Evolutionary conservation across 2,329 filamentous ascomycete species (phyloP).

Genomic region (Conoideocrella luteorostrata): DNA sequence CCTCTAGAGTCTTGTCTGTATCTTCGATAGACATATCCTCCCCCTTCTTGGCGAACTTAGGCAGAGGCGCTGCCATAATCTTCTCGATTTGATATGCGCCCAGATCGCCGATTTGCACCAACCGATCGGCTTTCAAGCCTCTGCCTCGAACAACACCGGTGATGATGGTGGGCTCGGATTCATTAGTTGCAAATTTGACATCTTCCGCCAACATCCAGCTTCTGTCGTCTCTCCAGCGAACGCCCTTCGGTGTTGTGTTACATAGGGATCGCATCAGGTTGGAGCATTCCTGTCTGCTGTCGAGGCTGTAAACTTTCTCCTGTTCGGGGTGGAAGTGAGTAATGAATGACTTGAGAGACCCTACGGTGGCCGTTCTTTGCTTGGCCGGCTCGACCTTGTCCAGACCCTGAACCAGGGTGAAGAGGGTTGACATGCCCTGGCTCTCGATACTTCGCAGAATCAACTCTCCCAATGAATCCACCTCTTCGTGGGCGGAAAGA

Average conservation of each 20-base stretch:
- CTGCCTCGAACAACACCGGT: conserved; percentile 83
- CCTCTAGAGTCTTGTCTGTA: conserved; percentile 55
- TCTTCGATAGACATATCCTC: conserved; percentile 62
- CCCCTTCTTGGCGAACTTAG: conserved; percentile 52
- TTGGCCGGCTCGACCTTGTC: conserved; percentile 75
- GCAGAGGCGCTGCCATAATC: conserved; percentile 70
- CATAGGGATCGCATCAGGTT: conserved; percentile 89
- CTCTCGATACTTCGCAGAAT: conserved; percentile 83
- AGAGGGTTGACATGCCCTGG: conserved; percentile 89
- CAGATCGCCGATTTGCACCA: conserved; percentile 90
- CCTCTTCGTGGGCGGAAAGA: conserved; percentile 74
- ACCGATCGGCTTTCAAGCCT: conserved; percentile 79
- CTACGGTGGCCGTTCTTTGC: conserved; percentile 65
- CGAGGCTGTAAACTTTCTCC: conserved; percentile 84
- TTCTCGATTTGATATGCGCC: conserved; percentile 89
- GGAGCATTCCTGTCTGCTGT: conserved; percentile 82
- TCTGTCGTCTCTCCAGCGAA: conserved; percentile 91
- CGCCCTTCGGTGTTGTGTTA: conserved; percentile 84
- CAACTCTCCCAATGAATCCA: conserved; percentile 77
- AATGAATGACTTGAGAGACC: conserved; percentile 86
- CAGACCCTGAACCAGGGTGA: conserved; percentile 75
- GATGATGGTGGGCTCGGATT: conserved; percentile 60
- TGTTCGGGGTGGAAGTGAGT: conserved; percentile 90
- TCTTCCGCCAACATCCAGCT: conserved; percentile 94
- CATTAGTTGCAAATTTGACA: conserved; percentile 60